These are phyloP conservation scores for Candida sanyaensis DNA, from an alignment of 1,139 yeast species.

Conservation along the genomic window DNA sequence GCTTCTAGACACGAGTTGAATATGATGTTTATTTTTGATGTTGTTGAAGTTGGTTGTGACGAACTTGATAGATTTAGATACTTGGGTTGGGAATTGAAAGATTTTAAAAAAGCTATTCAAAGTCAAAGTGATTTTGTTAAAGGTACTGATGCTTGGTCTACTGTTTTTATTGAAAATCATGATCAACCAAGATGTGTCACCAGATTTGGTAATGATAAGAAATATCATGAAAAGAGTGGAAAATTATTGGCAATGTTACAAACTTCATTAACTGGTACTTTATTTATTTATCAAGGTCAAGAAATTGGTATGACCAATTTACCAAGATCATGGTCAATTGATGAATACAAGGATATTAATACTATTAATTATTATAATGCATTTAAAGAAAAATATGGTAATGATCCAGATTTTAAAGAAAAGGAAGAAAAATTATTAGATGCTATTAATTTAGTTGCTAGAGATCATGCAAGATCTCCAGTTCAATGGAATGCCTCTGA, in stretches of 20 bases:
- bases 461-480: slow-evolving; percentile 62
- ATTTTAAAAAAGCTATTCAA: slow-evolving; percentile 45
- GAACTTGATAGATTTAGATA: slow-evolving; percentile 34
- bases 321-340: slow-evolving; percentile 46
- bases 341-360: slow-evolving; percentile 54
- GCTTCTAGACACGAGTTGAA: slow-evolving; percentile 52
- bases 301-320: slow-evolving; percentile 60
- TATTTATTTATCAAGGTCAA: slow-evolving; percentile 62
- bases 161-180: slow-evolving; percentile 58
- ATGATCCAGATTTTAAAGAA: slow-evolving; percentile 28
- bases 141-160: slow-evolving; percentile 61
- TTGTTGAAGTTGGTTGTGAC: slow-evolving; percentile 45
- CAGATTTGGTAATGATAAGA: slow-evolving; percentile 49
- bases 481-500: slow-evolving; percentile 54
- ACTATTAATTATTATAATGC: slow-evolving; percentile 44
- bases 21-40: slow-evolving; percentile 53
- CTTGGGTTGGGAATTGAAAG: slow-evolving; percentile 36
- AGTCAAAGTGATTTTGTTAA: slow-evolving; percentile 39
- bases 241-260: slow-evolving; percentile 51
- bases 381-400: slow-evolving; percentile 31
- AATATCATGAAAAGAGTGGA: slow-evolving; percentile 37
- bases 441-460: slow-evolving; percentile 37
- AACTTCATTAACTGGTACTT: slow-evolving; percentile 54
- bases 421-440: slow-evolving; percentile 32
- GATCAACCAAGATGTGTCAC: slow-evolving; percentile 58